Evolutionary conservation across 2,329 filamentous ascomycete genomes (phyloP).

Genomic region (Exophiala spinifera): DNA sequence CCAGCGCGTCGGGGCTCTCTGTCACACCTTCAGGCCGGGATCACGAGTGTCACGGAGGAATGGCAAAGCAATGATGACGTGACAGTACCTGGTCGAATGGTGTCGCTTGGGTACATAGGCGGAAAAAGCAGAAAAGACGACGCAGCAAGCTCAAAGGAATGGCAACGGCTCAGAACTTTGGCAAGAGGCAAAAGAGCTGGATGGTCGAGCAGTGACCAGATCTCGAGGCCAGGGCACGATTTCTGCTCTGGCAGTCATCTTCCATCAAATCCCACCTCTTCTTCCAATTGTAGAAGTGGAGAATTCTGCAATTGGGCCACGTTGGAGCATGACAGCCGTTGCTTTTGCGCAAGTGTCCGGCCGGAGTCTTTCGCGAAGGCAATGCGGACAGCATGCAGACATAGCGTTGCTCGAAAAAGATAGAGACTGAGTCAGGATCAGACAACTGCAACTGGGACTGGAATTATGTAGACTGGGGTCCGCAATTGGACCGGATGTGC

Average conservation of each 20-base stretch:
- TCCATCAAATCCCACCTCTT: constrained; percentile 10
- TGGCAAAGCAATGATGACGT: constrained; percentile 23
- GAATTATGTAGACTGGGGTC: constrained; percentile 14
- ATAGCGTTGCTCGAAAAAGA: constrained; percentile 8
- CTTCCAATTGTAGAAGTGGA: constrained; percentile 7
- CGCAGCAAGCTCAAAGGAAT: constrained; percentile 5
- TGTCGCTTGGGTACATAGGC: constrained; percentile 7
- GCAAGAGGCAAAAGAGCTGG: constrained; percentile 6
- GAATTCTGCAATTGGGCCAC: constrained; percentile 24
- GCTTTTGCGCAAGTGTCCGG: constrained; percentile 6
- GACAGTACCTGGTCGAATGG: constrained; percentile 19
- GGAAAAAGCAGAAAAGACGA: background rate
- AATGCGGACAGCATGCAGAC: constrained; percentile 15
- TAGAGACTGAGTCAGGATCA: constrained; percentile 18
- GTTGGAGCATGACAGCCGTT: constrained; percentile 16
- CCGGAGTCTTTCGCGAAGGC: constrained; percentile 4
- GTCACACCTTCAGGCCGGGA: constrained; percentile 19
- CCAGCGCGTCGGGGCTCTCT: constrained; percentile 8
- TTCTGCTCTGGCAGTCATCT: constrained; percentile 7
- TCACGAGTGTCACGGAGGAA: constrained; percentile 19
- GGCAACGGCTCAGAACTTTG: constrained; percentile 13
- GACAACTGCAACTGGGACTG: constrained; percentile 22
- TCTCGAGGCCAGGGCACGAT: constrained; percentile 12
- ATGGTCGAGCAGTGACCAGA: constrained; percentile 13
- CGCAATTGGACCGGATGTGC: constrained; percentile 20